phyloP scores from a whole-genome alignment of 768 basidiomycete species.

The Hygrocybe punicea region DNA sequence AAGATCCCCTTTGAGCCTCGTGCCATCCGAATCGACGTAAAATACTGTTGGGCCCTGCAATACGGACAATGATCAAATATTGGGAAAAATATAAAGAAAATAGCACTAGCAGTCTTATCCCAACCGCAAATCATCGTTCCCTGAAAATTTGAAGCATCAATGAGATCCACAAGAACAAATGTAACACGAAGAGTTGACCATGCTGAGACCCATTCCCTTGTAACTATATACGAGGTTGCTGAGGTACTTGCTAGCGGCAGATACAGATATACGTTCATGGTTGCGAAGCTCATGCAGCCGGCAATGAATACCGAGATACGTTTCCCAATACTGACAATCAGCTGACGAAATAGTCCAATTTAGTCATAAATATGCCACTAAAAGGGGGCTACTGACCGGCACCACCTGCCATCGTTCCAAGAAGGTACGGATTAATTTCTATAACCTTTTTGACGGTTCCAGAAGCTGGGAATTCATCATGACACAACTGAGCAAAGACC shows the following conservation, averaged over 20 bases:
- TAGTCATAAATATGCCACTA: no score
- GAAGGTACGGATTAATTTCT: slow-evolving; percentile 96
- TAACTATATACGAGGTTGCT: slow-evolving; percentile 97
- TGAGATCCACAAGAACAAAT: not conserved
- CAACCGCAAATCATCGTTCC: slow-evolving; percentile 99
- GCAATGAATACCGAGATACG: slow-evolving; percentile 97
- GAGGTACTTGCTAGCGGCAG: slow-evolving; percentile 97
- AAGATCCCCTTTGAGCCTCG: slow-evolving; percentile 91
- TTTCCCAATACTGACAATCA: slow-evolving; percentile 98
- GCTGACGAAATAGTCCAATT: slow-evolving; percentile 41
- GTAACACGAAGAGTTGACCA: slow-evolving; percentile 58
- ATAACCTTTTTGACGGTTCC: slow-evolving; percentile 99
- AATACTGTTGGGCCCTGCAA: slow-evolving; percentile 84
- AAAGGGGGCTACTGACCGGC: slow-evolving; percentile 55
- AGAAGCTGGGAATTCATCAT: slow-evolving; percentile 56
- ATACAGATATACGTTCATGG: slow-evolving; percentile 94
- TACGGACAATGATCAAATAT: not conserved
- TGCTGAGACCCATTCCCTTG: slow-evolving; percentile 98
- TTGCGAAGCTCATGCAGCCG: slow-evolving; percentile 95
- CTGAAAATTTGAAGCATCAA: slow-evolving; percentile 37
- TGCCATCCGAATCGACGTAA: slow-evolving; percentile 97
- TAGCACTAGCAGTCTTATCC: slow-evolving; percentile 85
- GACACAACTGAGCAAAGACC: not conserved
- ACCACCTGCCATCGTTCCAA: slow-evolving; percentile 99
- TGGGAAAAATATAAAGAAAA: not conserved